A percentile compares a stretch with the other conserved stretches of the same genome.
Evolutionary conservation across 73 alveolate species (phyloP).

Genomic region (Loxodes magnus): DNA sequence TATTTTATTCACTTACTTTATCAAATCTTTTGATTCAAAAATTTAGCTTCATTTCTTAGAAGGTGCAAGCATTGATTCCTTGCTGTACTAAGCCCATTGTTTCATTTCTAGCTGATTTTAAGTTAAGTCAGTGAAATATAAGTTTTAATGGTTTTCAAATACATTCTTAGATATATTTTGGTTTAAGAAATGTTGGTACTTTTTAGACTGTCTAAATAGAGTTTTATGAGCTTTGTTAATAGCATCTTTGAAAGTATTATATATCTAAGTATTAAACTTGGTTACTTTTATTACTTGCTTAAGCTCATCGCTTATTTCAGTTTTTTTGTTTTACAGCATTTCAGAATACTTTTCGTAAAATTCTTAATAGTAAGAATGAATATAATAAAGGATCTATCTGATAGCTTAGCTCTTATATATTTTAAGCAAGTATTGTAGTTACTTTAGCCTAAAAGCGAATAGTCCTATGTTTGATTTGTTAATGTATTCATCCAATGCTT

Average conservation of each 20-base stretch:
- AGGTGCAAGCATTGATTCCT: too few species aligned
- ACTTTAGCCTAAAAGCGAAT: slow-evolving; percentile 11
- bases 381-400: slow-evolving; percentile 3
- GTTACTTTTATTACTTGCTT: slow-evolving; percentile 37
- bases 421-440: neutral
- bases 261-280: slow-evolving; percentile 37
- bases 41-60: neutral
- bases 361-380: slow-evolving; percentile 19
- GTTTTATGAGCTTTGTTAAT: slow-evolving; percentile 35
- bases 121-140: too few species aligned
- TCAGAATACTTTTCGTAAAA: neutral
- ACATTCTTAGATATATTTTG: slow-evolving; percentile 21
- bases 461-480: slow-evolving; percentile 43
- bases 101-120: too few species aligned
- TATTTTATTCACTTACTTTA: neutral
- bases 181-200: slow-evolving; percentile 21
- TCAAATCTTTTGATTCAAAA: neutral
- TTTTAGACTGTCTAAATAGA: slow-evolving; percentile 20
- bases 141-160: slow-evolving; percentile 17
- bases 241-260: slow-evolving; percentile 21
- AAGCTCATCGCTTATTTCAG: slow-evolving; percentile 28
- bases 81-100: too few species aligned
- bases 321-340: slow-evolving; percentile 10
- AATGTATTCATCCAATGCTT: slow-evolving; percentile 37
- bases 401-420: too few species aligned